Evolutionary conservation across 2,329 filamentous ascomycete species (phyloP), one percentile per base, ranked within the genome.

Genomic region (Pseudonectria buxi): DNA sequence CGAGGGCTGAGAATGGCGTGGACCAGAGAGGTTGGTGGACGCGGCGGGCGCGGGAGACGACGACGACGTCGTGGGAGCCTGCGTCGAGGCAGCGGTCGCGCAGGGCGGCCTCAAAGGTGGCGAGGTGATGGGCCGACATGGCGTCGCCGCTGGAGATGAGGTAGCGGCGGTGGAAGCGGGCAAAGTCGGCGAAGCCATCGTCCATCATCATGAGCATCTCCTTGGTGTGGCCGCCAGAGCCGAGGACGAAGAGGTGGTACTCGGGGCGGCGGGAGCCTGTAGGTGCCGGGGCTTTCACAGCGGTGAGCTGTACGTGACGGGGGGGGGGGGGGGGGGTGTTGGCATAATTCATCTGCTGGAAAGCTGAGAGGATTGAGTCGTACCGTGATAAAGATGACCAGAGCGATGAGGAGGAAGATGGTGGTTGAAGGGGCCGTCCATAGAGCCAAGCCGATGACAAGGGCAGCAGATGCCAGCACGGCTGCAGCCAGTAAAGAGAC

Each of bases 181-280:
- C 29, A 45, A 68, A 69, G 26, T 63, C 62, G 39, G 67, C 68
- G 53, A 74, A 75, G 46, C 72, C 74, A 47, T 69, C 66, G 37
- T 69, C 67, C 49, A 98, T 76, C 67, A 95, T 84, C 53, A 83
- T 79, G 44, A 95, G 71, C 84, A 98, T 94, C 62, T 98, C 92
- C 31, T 87, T 81, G 1, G 92, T 95, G 63, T 98, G 92, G 1
- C 92, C 92, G 24, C 92, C 92, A 3, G 86, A 94, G 34, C 92
- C 92, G 15, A 96, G 81, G 16, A 96, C 81, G 44, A 94, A 75
- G 24, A 94, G 68, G 35, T 88, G 68, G 58, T 89, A 74, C 16
- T 63, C 62, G 3, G 28, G 15, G 6, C 24, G 40, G 14, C 35
- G 32, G 14, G 18, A 22, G 18, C 18, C 18, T 5, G 18, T 22